Conservation (phyloP, 2,329 filamentous ascomycete genomes). For the Diaporthe sp. region DNA sequence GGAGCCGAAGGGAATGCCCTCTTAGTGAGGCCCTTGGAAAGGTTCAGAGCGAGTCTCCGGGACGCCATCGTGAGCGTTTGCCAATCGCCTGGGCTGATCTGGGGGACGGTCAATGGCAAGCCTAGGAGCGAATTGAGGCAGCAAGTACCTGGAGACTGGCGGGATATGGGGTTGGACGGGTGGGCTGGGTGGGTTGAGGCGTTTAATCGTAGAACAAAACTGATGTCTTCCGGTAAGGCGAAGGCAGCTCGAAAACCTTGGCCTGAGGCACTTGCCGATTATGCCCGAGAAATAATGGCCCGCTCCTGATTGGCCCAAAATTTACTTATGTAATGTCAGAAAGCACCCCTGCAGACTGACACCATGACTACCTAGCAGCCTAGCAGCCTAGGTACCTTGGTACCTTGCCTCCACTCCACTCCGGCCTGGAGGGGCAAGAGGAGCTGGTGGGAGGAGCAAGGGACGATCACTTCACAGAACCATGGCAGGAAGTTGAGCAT, state of each 20-base stretch:
- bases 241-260: conserved; percentile 34
- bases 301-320: conserved; percentile 19
- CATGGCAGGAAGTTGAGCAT: not conserved
- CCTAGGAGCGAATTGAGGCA: conserved; percentile 20
- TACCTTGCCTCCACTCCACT: conserved; percentile 7
- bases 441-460: no score
- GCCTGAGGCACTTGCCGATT: conserved; percentile 32
- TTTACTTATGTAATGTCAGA: not conserved
- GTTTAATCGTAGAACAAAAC: conserved; percentile 37
- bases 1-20: conserved; percentile 84
- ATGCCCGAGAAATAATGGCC: conserved; percentile 27
- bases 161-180: conserved; percentile 20
- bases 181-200: conserved; percentile 34
- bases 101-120: conserved; percentile 30
- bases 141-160: conserved; percentile 33
- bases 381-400: no score
- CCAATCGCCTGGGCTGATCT: conserved; percentile 34
- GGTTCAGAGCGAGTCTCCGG: conserved; percentile 95
- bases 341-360: not conserved
- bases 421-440: not conserved
- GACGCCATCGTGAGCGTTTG: conserved; percentile 82
- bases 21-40: conserved; percentile 89
- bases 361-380: not conserved
- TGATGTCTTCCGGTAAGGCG: conserved; percentile 37
- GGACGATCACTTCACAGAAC: not conserved